Percentiles rank a stretch among this genome's conserved stretches.
Conservation (phyloP, 2,329 filamentous ascomycete genomes). For the Xylogone sp. region DNA sequence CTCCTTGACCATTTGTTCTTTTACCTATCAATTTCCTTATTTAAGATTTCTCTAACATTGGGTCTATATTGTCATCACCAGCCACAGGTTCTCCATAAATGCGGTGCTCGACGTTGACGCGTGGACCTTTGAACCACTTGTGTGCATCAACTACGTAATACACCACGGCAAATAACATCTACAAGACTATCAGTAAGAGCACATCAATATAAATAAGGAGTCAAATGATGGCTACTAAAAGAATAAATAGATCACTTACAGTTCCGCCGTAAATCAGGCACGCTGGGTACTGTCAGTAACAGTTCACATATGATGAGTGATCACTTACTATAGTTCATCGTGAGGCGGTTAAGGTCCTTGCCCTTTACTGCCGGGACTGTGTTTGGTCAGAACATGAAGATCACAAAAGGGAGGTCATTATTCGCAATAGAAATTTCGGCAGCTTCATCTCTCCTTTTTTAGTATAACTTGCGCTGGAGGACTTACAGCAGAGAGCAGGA, state of each 20-base stretch:
- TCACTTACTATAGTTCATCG: slow-evolving; percentile 60
- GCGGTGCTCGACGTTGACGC: slow-evolving; percentile 55
- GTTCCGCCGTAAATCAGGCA: slow-evolving; percentile 61
- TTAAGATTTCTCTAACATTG: too few relatives aligned
- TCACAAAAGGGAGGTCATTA: not conserved
- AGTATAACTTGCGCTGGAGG: not conserved
- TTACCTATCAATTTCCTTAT: too few relatives aligned
- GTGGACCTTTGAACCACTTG: slow-evolving; percentile 69
- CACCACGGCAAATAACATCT: slow-evolving; percentile 51
- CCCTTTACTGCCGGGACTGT: slow-evolving; percentile 54
- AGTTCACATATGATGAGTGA: not conserved
- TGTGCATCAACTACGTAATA: slow-evolving; percentile 63
- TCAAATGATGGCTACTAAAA: not conserved
- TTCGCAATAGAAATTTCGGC: not conserved
- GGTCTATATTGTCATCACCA: slow-evolving; percentile 25
- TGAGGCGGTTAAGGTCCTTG: slow-evolving; percentile 40
- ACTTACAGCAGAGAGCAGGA: slow-evolving; percentile 54
- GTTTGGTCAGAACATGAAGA: not conserved
- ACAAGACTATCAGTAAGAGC: not conserved
- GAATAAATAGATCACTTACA: not conserved
- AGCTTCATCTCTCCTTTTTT: not conserved
- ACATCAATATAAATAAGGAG: not conserved
- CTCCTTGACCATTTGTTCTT: too few relatives aligned
- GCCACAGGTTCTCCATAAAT: slow-evolving; percentile 18
- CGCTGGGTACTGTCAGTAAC: slow-evolving; percentile 21